Evolutionary conservation across 805 yeast species (phyloP), one percentile per base, ranked within the genome.

Genomic region (Jamesozyma lodderae): DNA sequence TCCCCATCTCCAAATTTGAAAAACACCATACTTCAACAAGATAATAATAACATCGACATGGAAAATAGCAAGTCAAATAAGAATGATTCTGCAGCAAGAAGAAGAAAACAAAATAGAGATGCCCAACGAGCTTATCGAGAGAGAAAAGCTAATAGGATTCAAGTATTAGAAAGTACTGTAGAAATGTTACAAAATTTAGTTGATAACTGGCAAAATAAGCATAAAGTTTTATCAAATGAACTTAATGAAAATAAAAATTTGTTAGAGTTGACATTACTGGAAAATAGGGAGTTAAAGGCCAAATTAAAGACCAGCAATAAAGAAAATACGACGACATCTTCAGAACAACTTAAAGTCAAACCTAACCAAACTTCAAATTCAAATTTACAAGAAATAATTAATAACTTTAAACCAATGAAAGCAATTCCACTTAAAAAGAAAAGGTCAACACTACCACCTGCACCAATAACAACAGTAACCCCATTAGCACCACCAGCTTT

Each of bases 81-180:
- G 17, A 22, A 4, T 2, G 39, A 36, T 26, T 41, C 43, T n/a
- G 23, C 31, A 14, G 79, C 84, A 76, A 84, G 16, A 82, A 86
- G 60, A 64, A 95, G 39, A 85, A 88, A 61, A 94, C 96, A 83
- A 59, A 87, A 87, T 56, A 67, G 96, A 42, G 95, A 92, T 15
- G 95, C 96, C 19, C 94, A 88, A 66, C 56, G 95, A 42, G 94
- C 96, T 1, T 84, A 86, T 64, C 66, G 96, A 47, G 94, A 86
- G 58, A 69, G 95, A 47, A 66, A 94, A 49, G 92, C 96, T 11
- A 81, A 82, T 25, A 64, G 90, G 36, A 88, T 86, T 4, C 76
- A 77, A 42, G 94, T 83, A 55, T 66, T 90, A 36, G 95, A 85
- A 56, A 75, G 71, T 13, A 40, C 49, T 9, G 55, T 57, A 10